Percentiles rank a stretch among this genome's conserved stretches.
phyloP scores from a whole-genome alignment of 2,329 filamentous ascomycete genomes.

The Penicillium concentricum region DNA sequence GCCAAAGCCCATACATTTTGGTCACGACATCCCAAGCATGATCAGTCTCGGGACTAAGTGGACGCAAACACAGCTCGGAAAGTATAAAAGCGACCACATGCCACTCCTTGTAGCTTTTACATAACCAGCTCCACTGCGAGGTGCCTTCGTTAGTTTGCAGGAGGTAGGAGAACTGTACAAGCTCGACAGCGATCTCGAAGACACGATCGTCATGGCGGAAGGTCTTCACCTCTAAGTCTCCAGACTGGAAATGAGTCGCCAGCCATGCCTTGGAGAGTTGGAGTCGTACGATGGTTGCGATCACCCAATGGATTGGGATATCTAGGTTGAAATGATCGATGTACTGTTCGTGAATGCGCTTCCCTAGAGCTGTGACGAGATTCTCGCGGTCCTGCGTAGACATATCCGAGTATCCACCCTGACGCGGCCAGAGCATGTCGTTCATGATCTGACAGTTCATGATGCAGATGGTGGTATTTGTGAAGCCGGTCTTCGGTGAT shows the following conservation, averaged over 20 bases:
- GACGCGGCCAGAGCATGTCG: conserved; percentile 11
- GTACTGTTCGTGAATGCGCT: conserved; percentile 22
- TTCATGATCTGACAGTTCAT: conserved; percentile 19
- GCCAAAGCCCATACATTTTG: conserved; percentile 21
- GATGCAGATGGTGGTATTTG: conserved; percentile 27
- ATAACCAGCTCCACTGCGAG: conserved; percentile 57
- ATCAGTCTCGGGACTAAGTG: conserved; percentile 17
- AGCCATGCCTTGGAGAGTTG: conserved; percentile 69
- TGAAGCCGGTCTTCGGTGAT: conserved; percentile 11
- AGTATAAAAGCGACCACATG: conserved; percentile 57
- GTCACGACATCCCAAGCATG: conserved; percentile 27
- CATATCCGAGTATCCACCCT: neutral
- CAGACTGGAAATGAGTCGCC: conserved; percentile 11
- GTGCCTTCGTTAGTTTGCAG: conserved; percentile 58
- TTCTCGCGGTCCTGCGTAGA: conserved; percentile 14
- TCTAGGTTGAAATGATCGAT: conserved; percentile 37
- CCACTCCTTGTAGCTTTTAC: conserved; percentile 58
- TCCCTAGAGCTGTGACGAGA: conserved; percentile 28
- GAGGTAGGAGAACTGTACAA: conserved; percentile 62
- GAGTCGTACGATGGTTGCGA: conserved; percentile 61
- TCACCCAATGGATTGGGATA: conserved; percentile 59
- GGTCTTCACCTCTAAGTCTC: neutral
- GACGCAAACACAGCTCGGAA: conserved; percentile 49
- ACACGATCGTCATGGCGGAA: conserved; percentile 52
- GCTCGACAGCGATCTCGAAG: conserved; percentile 63